phyloP scores from a whole-genome alignment of 75 land plant genomes.

The Larix kaempferi region DNA sequence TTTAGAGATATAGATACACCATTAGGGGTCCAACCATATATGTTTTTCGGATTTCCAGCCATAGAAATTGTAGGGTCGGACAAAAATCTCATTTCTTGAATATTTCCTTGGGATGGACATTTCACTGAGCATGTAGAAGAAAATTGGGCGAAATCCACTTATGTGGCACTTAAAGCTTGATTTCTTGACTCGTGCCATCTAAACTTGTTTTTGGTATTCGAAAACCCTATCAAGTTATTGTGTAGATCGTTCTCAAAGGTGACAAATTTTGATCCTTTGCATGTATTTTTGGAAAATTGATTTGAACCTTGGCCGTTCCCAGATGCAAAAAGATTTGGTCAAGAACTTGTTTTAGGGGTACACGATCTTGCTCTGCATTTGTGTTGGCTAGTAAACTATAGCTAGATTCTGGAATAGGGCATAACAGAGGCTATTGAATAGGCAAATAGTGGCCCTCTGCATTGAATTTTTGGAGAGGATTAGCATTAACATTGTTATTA shows the following conservation, averaged over 20 bases:
- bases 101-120: constrained; percentile 2
- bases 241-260: background rate
- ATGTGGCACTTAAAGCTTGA: background rate
- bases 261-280: background rate
- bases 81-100: background rate
- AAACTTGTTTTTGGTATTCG: constrained; percentile 6
- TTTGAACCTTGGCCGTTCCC: background rate
- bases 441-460: background rate
- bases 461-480: background rate
- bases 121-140: background rate
- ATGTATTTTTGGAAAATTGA: background rate
- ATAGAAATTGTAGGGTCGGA: too few species aligned
- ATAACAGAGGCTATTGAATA: background rate
- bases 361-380: constrained; percentile 3
- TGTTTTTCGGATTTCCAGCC: background rate
- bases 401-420: background rate
- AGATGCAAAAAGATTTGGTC: background rate
- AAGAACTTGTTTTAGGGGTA: background rate
- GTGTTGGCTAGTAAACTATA: background rate
- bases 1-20: constrained; percentile 1
- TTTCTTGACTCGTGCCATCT: constrained; percentile 7
- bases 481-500: constrained; percentile 4
- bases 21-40: background rate
- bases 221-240: background rate
- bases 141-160: background rate